These are phyloP conservation scores for Solanum ahanhuiri DNA, from an alignment of 257 asterid species.

Conservation along the genomic window DNA sequence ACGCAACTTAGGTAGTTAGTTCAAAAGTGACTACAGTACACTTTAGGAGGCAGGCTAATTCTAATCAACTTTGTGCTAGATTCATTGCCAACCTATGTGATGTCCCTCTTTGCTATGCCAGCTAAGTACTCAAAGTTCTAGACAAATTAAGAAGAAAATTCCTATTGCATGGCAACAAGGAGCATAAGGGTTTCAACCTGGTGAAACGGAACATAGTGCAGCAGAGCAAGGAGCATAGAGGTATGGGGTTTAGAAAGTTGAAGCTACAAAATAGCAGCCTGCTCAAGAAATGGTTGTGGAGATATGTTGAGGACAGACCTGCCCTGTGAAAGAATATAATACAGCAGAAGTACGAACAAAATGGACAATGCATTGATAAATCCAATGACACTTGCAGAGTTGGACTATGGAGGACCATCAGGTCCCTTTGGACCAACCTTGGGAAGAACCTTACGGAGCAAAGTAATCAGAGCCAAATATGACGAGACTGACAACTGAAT, in stretches of 20 bases:
- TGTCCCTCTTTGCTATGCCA: not conserved
- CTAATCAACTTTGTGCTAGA: not conserved
- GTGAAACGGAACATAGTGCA: not conserved
- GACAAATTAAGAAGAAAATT: not conserved
- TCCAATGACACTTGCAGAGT: not conserved
- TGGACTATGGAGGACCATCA: not conserved
- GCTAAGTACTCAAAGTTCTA: not conserved
- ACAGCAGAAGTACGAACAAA: not conserved
- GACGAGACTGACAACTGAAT: not conserved
- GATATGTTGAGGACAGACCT: not conserved
- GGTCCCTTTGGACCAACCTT: not conserved
- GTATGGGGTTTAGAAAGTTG: not conserved
- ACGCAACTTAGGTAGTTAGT: not conserved
- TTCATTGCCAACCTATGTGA: not conserved
- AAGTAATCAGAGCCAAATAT: not conserved
- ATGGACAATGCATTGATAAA: not conserved
- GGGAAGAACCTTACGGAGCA: not conserved
- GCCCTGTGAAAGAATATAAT: not conserved
- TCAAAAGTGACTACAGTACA: not conserved
- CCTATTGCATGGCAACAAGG: not conserved
- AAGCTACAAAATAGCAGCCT: not conserved
- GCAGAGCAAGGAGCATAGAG: not conserved
- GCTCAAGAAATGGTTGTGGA: not conserved
- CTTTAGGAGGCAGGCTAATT: not conserved
- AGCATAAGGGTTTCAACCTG: not conserved